Evolutionary conservation across 192 early-diverging fungal species (phyloP).

Genomic region (Linnemannia hyalina): DNA sequence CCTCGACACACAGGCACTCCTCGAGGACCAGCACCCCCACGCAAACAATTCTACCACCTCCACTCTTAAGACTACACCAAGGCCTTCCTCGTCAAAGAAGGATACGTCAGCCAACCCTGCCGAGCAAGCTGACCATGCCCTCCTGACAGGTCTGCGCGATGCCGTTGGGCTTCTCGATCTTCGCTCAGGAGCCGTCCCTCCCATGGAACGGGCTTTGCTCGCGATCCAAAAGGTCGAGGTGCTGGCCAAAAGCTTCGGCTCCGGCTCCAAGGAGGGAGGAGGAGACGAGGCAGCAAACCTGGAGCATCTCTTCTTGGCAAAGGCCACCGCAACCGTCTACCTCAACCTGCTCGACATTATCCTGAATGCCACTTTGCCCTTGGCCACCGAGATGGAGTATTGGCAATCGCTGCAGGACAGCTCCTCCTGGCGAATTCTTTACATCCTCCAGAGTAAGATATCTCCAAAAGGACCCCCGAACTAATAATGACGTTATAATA

Average conservation of each 20-base stretch:
- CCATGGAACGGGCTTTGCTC: slow-evolving; percentile 28
- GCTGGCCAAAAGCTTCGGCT: background rate
- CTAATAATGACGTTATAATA: slow-evolving; percentile 12
- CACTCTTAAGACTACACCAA: background rate
- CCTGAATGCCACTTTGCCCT: slow-evolving; percentile 69
- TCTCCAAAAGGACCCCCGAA: background rate
- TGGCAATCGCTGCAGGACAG: slow-evolving; percentile 71
- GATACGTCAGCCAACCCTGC: background rate
- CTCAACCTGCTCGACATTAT: slow-evolving; percentile 68
- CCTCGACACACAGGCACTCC: slow-evolving; percentile 33
- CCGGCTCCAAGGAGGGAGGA: background rate
- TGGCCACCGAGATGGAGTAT: slow-evolving; percentile 73
- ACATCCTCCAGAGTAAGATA: slow-evolving; percentile 64
- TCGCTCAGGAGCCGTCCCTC: slow-evolving; percentile 26
- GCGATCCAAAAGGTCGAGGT: slow-evolving; percentile 42
- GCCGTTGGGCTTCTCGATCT: slow-evolving; percentile 32
- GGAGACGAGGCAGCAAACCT: slow-evolving; percentile 15
- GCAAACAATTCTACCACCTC: background rate
- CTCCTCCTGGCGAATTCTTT: slow-evolving; percentile 51
- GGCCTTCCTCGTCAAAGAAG: background rate
- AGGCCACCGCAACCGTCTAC: slow-evolving; percentile 68
- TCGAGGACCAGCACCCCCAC: background rate
- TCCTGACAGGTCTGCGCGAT: slow-evolving; percentile 8
- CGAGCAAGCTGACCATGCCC: slow-evolving; percentile 1
- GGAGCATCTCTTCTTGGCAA: slow-evolving; percentile 65